Conservation (phyloP, 75 land plant genomes). For the Gnetum montanum region DNA sequence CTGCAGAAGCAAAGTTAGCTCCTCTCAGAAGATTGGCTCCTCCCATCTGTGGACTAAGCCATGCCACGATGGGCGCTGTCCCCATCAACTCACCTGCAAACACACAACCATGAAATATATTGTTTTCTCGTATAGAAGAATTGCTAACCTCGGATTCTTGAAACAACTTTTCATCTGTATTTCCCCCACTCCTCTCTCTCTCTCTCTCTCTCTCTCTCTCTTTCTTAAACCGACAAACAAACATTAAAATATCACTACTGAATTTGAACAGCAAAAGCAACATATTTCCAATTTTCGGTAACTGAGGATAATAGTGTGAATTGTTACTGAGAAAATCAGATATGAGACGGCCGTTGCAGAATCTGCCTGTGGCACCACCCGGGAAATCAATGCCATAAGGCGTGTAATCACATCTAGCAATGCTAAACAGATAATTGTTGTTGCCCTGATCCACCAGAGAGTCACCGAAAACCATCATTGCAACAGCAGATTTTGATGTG, state of each 20-base stretch:
- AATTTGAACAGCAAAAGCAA: too few species aligned
- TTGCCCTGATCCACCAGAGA: slow-evolving; percentile 51
- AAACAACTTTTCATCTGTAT: too few species aligned
- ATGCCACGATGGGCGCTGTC: slow-evolving; percentile 1
- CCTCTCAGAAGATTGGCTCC: slow-evolving; percentile 12
- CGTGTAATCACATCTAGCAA: slow-evolving; percentile 32
- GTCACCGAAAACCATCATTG: slow-evolving; percentile 43
- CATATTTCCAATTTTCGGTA: too few species aligned
- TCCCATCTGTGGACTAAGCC: slow-evolving; percentile 3
- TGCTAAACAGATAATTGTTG: slow-evolving; percentile 27
- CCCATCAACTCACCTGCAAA: slow-evolving; percentile 9
- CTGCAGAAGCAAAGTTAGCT: slow-evolving; percentile 26
- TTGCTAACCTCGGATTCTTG: too few species aligned
- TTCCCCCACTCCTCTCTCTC: too few species aligned
- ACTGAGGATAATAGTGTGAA: too few species aligned
- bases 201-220: too few species aligned
- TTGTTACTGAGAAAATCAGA: slow-evolving; percentile 30
- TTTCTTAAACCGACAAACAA: too few species aligned
- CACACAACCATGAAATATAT: too few species aligned
- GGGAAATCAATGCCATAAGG: slow-evolving; percentile 56
- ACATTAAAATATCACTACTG: too few species aligned
- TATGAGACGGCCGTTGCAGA: slow-evolving; percentile 38
- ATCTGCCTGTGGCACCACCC: slow-evolving; percentile 47
- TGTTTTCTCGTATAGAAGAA: too few species aligned
- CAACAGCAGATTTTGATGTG: too few species aligned